phyloP scores from a whole-genome alignment of 768 basidiomycete genomes.

The Leucosporidium creatinivorum region DNA sequence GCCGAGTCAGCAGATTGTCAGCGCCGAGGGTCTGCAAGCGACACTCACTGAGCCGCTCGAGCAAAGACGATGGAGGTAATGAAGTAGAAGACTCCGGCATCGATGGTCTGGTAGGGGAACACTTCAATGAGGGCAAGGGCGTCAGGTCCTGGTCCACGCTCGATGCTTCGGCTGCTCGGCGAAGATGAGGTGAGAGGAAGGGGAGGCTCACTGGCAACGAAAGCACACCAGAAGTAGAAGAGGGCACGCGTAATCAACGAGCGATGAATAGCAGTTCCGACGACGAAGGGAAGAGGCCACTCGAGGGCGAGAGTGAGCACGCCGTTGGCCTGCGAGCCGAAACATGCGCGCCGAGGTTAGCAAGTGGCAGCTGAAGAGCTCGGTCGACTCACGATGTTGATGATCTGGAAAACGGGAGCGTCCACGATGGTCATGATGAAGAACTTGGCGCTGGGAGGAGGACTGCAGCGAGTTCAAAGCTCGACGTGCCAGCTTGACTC shows the following conservation, averaged over 20 bases:
- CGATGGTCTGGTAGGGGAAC: conserved; percentile 59
- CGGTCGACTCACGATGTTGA: conserved; percentile 47
- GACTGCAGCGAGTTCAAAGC: conserved; percentile 44
- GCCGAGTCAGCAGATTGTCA: too few species aligned
- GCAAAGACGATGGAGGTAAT: conserved; percentile 62
- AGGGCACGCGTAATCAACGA: conserved; percentile 49
- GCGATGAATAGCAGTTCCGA: conserved; percentile 9
- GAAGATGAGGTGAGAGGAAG: conserved; percentile 46
- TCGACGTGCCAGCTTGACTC: background rate
- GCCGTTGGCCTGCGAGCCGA: conserved; percentile 46
- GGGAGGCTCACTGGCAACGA: conserved; percentile 50
- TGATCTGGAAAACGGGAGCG: conserved; percentile 62
- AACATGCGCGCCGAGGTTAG: background rate
- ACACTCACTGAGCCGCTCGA: conserved; percentile 46
- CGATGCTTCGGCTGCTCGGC: conserved; percentile 57
- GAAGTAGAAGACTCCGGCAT: conserved; percentile 70
- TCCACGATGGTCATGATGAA: conserved; percentile 73
- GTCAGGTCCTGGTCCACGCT: conserved; percentile 66
- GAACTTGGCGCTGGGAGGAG: conserved; percentile 53
- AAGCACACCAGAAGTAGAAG: conserved; percentile 59
- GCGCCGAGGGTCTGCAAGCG: too few species aligned
- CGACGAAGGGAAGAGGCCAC: conserved; percentile 54
- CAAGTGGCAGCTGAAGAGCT: background rate
- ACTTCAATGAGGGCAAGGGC: conserved; percentile 8
- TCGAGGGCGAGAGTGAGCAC: conserved; percentile 60